Evolutionary conservation across 2,329 filamentous ascomycete genomes (phyloP), one percentile per base, ranked within the genome.

Genomic region (Pseudogymnoascus sp.): DNA sequence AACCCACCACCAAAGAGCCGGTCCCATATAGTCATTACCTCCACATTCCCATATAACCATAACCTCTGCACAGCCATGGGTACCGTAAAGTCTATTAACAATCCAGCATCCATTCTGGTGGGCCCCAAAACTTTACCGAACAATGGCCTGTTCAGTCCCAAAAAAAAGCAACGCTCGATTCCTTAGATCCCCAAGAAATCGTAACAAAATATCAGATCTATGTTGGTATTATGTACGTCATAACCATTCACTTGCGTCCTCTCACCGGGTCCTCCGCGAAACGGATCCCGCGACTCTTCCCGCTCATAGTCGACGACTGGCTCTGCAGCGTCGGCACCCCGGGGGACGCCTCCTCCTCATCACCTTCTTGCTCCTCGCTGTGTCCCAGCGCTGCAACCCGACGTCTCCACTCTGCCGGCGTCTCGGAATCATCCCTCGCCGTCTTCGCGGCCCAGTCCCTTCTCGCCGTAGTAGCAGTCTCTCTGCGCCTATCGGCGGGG

Each of bases 341-440:
- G 65, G 63, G 29, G 10, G 29, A 35, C 2, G 71, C 67, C 29
- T 68, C 67, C 10, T 68, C 65, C 8, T 38, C 41, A n/a, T 44
- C 63, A 3, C 33, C 62, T 33, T 58, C 63, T 25, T 59, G 58
- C 25, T 63, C 63, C 36, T 44, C 60, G 12, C 76, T 75, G 64
- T 89, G 78, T 8, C 89, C 89, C 1, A 93, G 76, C 1, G 90
- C 90, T 1, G 89, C 89, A 68, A 91, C 85, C 68, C 90, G 83
- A 61, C 90, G 80, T 41, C 88, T 81, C 62, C 87, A 80, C 73
- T 93, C 90, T 0, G 89, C 90, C 0, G 88, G 86, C 0, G 89
- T 92, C 74, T 92, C 90, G 35, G 76, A 79, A 35, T 78, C 78
- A n/a, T 79, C 77, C 29, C 66, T 41, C 59, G 65, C 63, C 39